These are phyloP conservation scores for Scytalidium lignicola DNA, from an alignment of 2,329 filamentous ascomycete species.

Conservation along the genomic window DNA sequence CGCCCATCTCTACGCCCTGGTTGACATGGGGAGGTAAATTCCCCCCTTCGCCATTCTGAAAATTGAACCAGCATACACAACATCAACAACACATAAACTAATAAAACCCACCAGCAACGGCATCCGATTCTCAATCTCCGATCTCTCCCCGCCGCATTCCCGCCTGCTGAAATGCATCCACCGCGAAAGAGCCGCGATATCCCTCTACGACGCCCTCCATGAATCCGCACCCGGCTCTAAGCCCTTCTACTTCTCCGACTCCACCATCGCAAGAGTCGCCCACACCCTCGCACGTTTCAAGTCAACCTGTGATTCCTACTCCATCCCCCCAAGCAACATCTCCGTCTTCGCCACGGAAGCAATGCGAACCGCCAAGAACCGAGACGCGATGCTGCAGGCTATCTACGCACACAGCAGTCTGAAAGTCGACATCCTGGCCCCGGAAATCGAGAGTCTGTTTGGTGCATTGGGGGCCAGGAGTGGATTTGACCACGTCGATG, in stretches of 20 bases:
- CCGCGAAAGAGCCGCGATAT: conserved; percentile 73
- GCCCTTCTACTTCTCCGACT: conserved; percentile 37
- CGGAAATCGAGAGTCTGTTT: conserved; percentile 75
- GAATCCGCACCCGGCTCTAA: conserved; percentile 33
- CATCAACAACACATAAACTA: no score
- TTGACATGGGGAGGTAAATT: conserved; percentile 31
- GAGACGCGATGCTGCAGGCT: conserved; percentile 57
- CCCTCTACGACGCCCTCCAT: conserved; percentile 77
- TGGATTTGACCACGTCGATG: conserved; percentile 63
- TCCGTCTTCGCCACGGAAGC: conserved; percentile 84
- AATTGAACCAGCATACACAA: no score
- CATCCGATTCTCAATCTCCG: conserved; percentile 86
- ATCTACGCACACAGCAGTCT: conserved; percentile 63
- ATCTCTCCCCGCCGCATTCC: conserved; percentile 64
- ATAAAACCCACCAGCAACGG: no score
- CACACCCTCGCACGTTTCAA: conserved; percentile 65
- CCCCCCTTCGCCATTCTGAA: background rate
- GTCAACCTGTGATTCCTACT: conserved; percentile 62
- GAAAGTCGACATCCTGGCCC: conserved; percentile 66
- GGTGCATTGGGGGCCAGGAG: conserved; percentile 81
- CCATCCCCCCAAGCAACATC: conserved; percentile 60
- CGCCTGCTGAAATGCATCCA: conserved; percentile 75
- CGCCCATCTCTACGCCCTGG: conserved; percentile 24
- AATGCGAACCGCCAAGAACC: conserved; percentile 75
- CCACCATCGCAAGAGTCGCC: conserved; percentile 62